phyloP scores from a whole-genome alignment of 1,284 basidiomycete species.

The Ceratobasidium papillatum region DNA sequence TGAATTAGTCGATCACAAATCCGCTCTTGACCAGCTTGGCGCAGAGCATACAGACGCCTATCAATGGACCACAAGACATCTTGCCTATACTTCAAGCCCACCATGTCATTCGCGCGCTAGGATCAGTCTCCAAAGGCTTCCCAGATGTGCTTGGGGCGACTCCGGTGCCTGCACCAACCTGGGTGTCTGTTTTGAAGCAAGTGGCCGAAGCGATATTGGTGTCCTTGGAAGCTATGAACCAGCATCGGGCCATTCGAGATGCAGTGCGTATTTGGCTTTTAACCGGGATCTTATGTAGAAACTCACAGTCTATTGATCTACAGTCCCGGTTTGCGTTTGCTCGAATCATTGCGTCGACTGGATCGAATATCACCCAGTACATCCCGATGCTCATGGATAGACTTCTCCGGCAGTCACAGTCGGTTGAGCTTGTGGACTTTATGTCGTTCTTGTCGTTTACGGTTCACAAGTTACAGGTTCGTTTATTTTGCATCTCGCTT shows the following conservation, averaged over 20 bases:
- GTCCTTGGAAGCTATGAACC: slow-evolving; percentile 87
- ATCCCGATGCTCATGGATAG: slow-evolving; percentile 89
- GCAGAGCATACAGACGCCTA: slow-evolving; percentile 66
- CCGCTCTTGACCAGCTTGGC: slow-evolving; percentile 85
- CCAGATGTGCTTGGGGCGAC: slow-evolving; percentile 82
- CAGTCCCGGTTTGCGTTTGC: slow-evolving; percentile 95
- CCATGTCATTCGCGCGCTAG: slow-evolving; percentile 94
- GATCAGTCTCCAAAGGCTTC: slow-evolving; percentile 96
- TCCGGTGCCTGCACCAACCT: slow-evolving; percentile 76
- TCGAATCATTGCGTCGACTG: slow-evolving; percentile 89
- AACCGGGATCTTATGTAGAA: slow-evolving; percentile 30
- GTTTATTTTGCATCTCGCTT: slow-evolving; percentile 46
- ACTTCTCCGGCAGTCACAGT: slow-evolving; percentile 90
- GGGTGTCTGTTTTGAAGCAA: slow-evolving; percentile 83
- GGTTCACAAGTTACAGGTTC: slow-evolving; percentile 90
- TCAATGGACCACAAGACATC: slow-evolving; percentile 65
- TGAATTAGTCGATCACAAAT: slow-evolving; percentile 69
- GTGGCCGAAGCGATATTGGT: slow-evolving; percentile 91
- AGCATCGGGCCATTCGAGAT: slow-evolving; percentile 88
- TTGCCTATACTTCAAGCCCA: slow-evolving; percentile 89
- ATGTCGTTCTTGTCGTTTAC: slow-evolving; percentile 93
- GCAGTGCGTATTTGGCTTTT: slow-evolving; percentile 67
- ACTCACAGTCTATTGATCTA: neutral
- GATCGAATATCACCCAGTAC: slow-evolving; percentile 80
- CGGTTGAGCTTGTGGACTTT: slow-evolving; percentile 93